Base-by-base conservation (phyloP, 2,329 filamentous ascomycete genomes). In the Talaromyces verruculosus region DNA sequence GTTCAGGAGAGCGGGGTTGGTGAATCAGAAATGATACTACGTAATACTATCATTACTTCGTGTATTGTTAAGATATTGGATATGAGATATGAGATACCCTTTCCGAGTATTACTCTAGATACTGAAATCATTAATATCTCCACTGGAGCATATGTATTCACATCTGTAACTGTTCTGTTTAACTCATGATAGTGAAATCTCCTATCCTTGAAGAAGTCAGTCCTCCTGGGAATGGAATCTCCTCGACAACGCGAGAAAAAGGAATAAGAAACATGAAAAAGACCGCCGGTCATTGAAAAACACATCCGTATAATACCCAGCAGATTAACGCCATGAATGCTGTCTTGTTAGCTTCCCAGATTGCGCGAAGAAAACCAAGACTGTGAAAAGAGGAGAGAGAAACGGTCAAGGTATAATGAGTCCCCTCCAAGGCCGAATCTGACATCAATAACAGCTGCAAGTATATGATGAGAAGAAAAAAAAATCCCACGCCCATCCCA, bases 1-100 rank as follows among this genome's bases (percentile, higher is more conserved):
- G 13, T 82, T 83, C 65, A 76, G 78, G 63, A 78, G 75, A 68
- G 80, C 80, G 13, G 79, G 79, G 39, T 68, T 80, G 41, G 73
- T 63, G 17, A 41, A 63, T 63, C 65, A 63, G 17, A 60, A 33
- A 28, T 53, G 37, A 65, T 63, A 57, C 11, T 25, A 15, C 47
- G 30, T 57, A 13, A 22, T 25, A 39, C 11, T 15, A 37, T 22
- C n/a, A 57, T 37, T 25, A 37, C n/a, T 25, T 37, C 3, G 4
- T 37, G 10, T 39, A 39, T 57, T 57, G 53, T 37, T 57, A 57
- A 35, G 51, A 55, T 53, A 53, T 13, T 17, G 35, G 17, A 11
- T 11, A 51, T 30, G 25, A 33, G 15, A 22, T 25, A 49, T 49
- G 22, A 35, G 51, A 57, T 57, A 57, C 53, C 33, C 33, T 57